Base-by-base conservation (phyloP, 306 rosid genomes). In the Corylus avellana region DNA sequence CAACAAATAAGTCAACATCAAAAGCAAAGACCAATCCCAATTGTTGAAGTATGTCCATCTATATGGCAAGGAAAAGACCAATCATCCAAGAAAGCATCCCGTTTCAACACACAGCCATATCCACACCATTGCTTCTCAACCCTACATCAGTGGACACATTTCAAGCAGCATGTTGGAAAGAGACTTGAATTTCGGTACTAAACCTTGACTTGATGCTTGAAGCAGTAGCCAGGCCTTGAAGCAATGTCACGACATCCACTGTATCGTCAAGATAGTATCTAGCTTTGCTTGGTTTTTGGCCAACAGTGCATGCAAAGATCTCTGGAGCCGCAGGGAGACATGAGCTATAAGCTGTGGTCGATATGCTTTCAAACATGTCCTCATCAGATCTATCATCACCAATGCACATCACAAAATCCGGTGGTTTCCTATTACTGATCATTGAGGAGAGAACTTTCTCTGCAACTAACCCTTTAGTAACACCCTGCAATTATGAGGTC, bases 261-360 rank as follows among this genome's bases (percentile, higher is more conserved):
- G 87, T 71, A 62, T 93, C 92, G 32, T 91, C 93, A 4, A 93
- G 85, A 81, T 88, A 93, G 91, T 90, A 90, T 86, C 78, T 87
- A 46, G 98, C 98, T 86, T 93, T 93, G 82, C 98, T 93, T 8
- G 97, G 95, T 80, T 93, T 93, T 57, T 86, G 90, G 63, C 93
- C 98, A 53, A 93, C 97, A 2, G 97, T 93, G 86, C 97, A 93
- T 16, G 98, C 90, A 78, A 90, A 93, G 72, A 91, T 82, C 81
- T 91, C 92, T 1, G 91, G 89, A 29, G 87, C 75, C 17, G 73
- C 61, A 37, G 85, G 83, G 53, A 85, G 75, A 39, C 82, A 70
- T 79, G 81, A 84, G 51, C 78, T 51, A 18, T 82, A 79, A 4
- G 79, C 82, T 80, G 71, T 85, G 67, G 81, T 85, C 35, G 82